A percentile compares a stretch with the other conserved stretches of the same genome.
Conservation (phyloP, 1,284 basidiomycete genomes). For the Rhodotorula sp. region DNA sequence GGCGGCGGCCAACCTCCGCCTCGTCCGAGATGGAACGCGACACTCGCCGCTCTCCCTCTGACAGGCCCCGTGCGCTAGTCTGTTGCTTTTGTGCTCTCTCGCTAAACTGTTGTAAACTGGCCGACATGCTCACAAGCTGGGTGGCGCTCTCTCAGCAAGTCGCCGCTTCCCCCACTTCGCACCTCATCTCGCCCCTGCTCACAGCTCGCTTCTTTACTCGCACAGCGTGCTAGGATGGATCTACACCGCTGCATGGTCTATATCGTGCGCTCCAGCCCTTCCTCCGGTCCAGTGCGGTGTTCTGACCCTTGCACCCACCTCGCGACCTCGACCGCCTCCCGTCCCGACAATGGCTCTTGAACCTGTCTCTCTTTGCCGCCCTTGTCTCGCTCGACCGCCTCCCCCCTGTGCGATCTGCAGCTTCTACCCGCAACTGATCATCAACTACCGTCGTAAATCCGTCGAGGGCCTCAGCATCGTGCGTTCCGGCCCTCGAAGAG, state of each 20-base stretch:
- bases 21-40: background rate
- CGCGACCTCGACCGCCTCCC: background rate
- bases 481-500: background rate
- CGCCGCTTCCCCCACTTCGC: background rate
- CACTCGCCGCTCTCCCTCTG: no score
- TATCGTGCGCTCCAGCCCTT: conserved; percentile 8
- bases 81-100: background rate
- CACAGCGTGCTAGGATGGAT: conserved; percentile 32
- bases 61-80: background rate
- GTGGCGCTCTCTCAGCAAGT: conserved; percentile 7
- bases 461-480: conserved; percentile 50
- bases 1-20: background rate
- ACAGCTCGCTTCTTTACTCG: background rate
- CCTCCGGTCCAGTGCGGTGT: background rate
- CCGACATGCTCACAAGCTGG: background rate
- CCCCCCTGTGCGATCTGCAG: background rate
- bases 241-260: conserved; percentile 36
- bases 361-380: background rate
- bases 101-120: no score
- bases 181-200: background rate
- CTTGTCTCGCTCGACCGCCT: background rate
- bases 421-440: conserved; percentile 55
- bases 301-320: background rate
- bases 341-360: background rate
- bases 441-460: conserved; percentile 53